Conservation (phyloP, 2,329 filamentous ascomycete genomes). For the Exophiala calicioides region DNA sequence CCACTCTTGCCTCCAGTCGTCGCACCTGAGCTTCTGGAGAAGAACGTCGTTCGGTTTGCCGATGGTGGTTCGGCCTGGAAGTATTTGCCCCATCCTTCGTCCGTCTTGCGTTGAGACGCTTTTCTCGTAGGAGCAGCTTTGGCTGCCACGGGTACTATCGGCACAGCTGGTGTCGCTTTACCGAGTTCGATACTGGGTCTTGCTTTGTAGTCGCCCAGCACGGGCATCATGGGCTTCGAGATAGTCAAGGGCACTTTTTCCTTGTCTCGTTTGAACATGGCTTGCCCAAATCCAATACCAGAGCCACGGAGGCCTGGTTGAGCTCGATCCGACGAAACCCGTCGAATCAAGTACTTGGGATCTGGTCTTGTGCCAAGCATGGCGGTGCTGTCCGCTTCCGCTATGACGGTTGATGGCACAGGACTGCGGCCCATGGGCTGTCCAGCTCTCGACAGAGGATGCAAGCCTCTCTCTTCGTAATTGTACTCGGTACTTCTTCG, state of each 20-base stretch:
- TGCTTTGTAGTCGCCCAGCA: constrained; percentile 27
- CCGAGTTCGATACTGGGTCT: constrained; percentile 30
- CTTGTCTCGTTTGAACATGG: constrained; percentile 30
- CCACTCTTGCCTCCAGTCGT: constrained; percentile 34
- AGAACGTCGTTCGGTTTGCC: constrained; percentile 21
- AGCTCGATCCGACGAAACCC: constrained; percentile 24
- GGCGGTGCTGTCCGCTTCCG: constrained; percentile 32
- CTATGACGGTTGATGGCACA: constrained; percentile 39
- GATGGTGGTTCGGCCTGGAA: constrained; percentile 42
- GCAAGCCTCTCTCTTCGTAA: constrained; percentile 48
- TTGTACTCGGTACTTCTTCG: constrained; percentile 47
- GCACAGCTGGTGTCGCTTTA: constrained; percentile 24
- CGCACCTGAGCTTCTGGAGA: constrained; percentile 17
- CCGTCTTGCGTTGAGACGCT: constrained; percentile 42
- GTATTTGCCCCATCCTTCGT: constrained; percentile 53
- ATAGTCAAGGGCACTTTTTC: constrained; percentile 27
- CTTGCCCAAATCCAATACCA: constrained; percentile 23
- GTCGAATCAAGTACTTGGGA: constrained; percentile 37
- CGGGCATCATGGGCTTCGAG: constrained; percentile 32
- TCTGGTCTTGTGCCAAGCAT: constrained; percentile 41
- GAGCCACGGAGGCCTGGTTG: constrained; percentile 20
- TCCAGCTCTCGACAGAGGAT: constrained; percentile 44
- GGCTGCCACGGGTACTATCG: constrained; percentile 13
- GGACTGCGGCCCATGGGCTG: constrained; percentile 49
- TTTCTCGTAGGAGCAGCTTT: constrained; percentile 17